These are phyloP conservation scores for Ophiostoma sp. DNA, from an alignment of 2,329 filamentous ascomycete species.

Conservation along the genomic window DNA sequence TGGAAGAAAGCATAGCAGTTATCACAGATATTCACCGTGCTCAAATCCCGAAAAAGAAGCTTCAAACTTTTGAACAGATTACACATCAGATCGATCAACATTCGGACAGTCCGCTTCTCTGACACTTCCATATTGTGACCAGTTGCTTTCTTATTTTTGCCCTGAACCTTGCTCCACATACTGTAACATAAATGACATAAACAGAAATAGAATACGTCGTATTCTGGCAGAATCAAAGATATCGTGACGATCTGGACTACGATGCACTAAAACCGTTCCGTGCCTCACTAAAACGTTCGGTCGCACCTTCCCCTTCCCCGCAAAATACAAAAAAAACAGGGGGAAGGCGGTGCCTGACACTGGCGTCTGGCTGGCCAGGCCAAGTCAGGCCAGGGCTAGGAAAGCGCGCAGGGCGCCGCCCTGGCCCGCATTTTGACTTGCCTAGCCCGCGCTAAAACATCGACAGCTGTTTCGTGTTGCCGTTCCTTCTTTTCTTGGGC, in stretches of 20 bases:
- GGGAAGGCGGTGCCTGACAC: conserved; percentile 8
- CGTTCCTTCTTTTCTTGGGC: background rate
- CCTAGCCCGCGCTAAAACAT: conserved; percentile 15
- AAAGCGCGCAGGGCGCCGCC: background rate
- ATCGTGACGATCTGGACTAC: background rate
- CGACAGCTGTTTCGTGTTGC: conserved; percentile 18
- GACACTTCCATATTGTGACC: background rate
- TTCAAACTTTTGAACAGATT: background rate
- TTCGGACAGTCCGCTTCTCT: background rate
- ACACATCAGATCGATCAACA: no score
- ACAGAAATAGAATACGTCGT: background rate
- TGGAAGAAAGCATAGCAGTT: background rate
- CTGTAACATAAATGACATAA: background rate
- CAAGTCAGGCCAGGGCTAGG: background rate
- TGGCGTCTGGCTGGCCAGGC: no score
- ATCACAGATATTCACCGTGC: background rate
- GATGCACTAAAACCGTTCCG: background rate
- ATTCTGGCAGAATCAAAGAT: background rate
- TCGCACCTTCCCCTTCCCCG: conserved; percentile 10
- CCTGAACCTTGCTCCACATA: background rate
- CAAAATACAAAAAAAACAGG: conserved; percentile 10
- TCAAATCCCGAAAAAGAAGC: background rate
- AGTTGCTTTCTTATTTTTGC: background rate
- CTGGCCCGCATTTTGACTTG: conserved; percentile 10
- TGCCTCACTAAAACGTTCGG: background rate